These are phyloP conservation scores for Quercus lobata DNA, from an alignment of 331 rosid genomes.

Conservation along the genomic window DNA sequence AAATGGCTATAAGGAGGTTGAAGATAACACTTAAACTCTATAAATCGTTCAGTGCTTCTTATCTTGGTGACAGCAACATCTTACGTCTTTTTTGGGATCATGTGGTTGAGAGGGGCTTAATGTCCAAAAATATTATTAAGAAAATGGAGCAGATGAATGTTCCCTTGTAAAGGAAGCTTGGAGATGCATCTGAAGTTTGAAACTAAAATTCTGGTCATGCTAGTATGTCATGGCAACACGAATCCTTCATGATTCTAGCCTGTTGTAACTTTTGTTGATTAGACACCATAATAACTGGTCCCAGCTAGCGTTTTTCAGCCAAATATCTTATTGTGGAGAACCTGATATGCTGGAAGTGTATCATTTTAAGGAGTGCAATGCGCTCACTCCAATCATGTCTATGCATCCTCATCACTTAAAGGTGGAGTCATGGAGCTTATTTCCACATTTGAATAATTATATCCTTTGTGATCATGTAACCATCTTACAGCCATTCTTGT, in stretches of 20 bases:
- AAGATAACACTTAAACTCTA: slow-evolving; percentile 64
- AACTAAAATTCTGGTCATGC: not conserved
- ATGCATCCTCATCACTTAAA: not conserved
- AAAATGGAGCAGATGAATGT: slow-evolving; percentile 39
- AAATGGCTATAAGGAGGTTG: slow-evolving; percentile 66
- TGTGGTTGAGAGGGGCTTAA: slow-evolving; percentile 54
- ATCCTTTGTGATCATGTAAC: not conserved
- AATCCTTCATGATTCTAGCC: not conserved
- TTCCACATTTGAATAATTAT: not conserved
- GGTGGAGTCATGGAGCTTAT: not conserved
- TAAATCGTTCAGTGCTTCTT: slow-evolving; percentile 47
- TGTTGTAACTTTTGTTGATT: not conserved
- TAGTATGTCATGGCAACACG: not conserved
- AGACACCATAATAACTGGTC: not conserved
- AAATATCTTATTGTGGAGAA: not conserved
- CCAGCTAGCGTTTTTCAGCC: not conserved
- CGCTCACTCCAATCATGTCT: not conserved
- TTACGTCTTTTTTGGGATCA: slow-evolving; percentile 67
- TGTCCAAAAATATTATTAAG: slow-evolving; percentile 57
- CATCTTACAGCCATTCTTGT: not conserved
- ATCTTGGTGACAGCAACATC: slow-evolving; percentile 29
- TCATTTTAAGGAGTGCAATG: not conserved
- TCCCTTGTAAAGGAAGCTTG: not conserved
- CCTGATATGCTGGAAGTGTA: not conserved
- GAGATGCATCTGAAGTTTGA: not conserved